phyloP scores from a whole-genome alignment of 768 basidiomycete genomes.

The Exidia glandulosa region DNA sequence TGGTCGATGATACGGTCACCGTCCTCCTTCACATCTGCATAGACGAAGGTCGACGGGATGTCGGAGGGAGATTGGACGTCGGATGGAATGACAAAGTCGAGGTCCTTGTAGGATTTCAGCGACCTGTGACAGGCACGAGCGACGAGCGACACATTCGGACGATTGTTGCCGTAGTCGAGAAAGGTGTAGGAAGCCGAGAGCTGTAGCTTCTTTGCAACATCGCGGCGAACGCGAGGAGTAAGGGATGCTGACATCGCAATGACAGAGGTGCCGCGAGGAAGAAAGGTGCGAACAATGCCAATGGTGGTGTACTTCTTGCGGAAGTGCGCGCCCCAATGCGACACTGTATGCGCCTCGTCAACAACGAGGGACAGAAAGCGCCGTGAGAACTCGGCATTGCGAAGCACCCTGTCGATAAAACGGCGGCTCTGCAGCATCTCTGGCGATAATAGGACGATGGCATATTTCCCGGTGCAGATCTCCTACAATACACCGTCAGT shows the following conservation, averaged over 20 bases:
- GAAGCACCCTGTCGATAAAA: conserved; percentile 15
- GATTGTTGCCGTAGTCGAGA: conserved; percentile 15
- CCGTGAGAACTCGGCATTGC: conserved; percentile 9
- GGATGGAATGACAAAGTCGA: conserved; percentile 15
- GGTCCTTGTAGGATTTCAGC: conserved; percentile 12
- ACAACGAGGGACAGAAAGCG: background rate
- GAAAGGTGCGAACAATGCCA: background rate
- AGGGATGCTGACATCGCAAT: background rate
- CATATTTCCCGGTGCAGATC: conserved; percentile 14
- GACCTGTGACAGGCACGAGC: conserved; percentile 15
- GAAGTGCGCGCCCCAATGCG: background rate
- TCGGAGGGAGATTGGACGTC: background rate
- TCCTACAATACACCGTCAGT: too few species aligned
- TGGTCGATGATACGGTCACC: conserved; percentile 18
- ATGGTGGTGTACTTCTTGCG: background rate
- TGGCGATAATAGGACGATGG: conserved; percentile 17
- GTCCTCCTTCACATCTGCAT: conserved; percentile 12
- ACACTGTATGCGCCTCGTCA: background rate
- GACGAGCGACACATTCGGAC: conserved; percentile 15
- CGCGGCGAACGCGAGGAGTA: background rate
- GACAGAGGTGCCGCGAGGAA: background rate
- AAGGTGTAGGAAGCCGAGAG: background rate
- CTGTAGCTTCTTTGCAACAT: background rate
- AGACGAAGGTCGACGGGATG: conserved; percentile 19
- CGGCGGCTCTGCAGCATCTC: conserved; percentile 18